phyloP scores from a whole-genome alignment of 495 filamentous ascomycete genomes.

The Penicillium salamii region DNA sequence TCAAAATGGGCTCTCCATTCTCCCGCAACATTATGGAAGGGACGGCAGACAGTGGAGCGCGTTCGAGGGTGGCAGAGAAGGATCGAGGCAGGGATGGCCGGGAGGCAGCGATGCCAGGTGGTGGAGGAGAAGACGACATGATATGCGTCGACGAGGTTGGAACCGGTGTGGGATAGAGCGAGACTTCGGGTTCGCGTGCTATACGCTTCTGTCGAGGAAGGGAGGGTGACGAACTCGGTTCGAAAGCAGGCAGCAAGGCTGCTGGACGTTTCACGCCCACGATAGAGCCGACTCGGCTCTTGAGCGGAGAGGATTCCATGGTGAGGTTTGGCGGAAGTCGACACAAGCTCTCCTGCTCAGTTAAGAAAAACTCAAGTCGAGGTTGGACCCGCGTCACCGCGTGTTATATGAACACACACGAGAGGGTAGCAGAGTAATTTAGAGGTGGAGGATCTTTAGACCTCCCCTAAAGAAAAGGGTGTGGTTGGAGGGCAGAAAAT shows the following conservation, averaged over 20 bases:
- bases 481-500: constrained; percentile 19
- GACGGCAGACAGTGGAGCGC: constrained; percentile 76
- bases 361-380: constrained; percentile 13
- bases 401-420: constrained; percentile 10
- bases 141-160: constrained; percentile 92
- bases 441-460: constrained; percentile 4
- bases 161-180: constrained; percentile 76
- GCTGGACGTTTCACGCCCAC: constrained; percentile 75
- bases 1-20: constrained; percentile 75
- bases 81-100: constrained; percentile 45
- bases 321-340: constrained; percentile 4
- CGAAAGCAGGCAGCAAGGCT: constrained; percentile 86
- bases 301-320: constrained; percentile 48
- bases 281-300: constrained; percentile 36
- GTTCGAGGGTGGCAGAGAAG: constrained; percentile 74
- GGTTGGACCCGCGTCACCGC: constrained; percentile 28
- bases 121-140: constrained; percentile 84
- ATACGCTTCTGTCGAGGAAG: constrained; percentile 72
- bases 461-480: constrained; percentile 9
- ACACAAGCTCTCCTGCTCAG: constrained; percentile 15
- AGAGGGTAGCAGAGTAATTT: constrained; percentile 2
- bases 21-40: constrained; percentile 77
- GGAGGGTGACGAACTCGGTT: constrained; percentile 86
- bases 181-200: constrained; percentile 52
- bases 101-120: constrained; percentile 46